Base-by-base conservation (phyloP, 345 rosid species). In the Garcia nutans region DNA sequence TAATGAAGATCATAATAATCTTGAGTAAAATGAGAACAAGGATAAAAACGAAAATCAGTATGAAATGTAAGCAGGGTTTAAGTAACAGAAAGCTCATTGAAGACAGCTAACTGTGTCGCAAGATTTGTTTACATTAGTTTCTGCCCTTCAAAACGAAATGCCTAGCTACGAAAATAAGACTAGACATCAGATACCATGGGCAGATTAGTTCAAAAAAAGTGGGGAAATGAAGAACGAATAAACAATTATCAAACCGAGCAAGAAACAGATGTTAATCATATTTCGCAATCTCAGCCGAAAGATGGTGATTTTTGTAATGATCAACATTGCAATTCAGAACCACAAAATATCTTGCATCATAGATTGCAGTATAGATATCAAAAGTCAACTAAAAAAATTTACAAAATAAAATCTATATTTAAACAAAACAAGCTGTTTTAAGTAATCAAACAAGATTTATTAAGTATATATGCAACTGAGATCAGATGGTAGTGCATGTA, bases 401-500 rank as follows among this genome's bases (percentile, higher is more conserved):
- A 10, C 0, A 0, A 24, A 45, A 33, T 33, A 33, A 33, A 33
- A 33, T 33, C 4, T 2, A 33, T 33, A 33, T 45, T 45, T n/a
- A n/a, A 45, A 45, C 2, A 45, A 68, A 44, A 42, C 7, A 60
- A 15, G 2, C 15, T 31, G 1, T 31, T 31, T 31, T 31, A 31
- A 31, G 37, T 31, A 31, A 33, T 33, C 37, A 33, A 33, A 33
- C 37, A 33, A 33, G 37, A 0, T 3, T 33, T 33, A 2, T 33
- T 33, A 33, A 33, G 37, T 33, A 31, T 13, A 68, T 50, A 70
- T 63, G 85, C 85, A 77, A 80, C 61, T 74, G 85, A 90, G 93
- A 86, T 93, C 97, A 91, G 97, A 91, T 91, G 95, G 97, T 89
- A 87, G 89, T 89, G 98, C 98, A 91, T 93, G 97, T 89, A 41